Evolutionary conservation across 306 rosid species (phyloP).

Genomic region (Prunus mira): DNA sequence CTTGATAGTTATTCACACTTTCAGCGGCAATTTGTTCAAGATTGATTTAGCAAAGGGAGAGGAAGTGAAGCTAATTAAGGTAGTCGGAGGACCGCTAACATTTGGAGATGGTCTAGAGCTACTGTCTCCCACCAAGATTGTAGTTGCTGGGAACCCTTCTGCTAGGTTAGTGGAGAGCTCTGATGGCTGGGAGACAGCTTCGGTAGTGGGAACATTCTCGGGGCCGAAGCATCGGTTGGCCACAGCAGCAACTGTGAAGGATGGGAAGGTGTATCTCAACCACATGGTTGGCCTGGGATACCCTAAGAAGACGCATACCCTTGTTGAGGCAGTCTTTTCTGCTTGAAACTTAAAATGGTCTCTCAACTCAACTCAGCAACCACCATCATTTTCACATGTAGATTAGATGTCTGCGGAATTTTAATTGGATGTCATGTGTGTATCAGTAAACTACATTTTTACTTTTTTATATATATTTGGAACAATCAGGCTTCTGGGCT

Average conservation of each 20-base stretch:
- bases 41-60: slow-evolving; percentile 62
- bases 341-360: slow-evolving; percentile 5
- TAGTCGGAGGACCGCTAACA: slow-evolving; percentile 50
- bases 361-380: neutral
- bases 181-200: slow-evolving; percentile 88
- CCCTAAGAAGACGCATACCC: slow-evolving; percentile 77
- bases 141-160: slow-evolving; percentile 78
- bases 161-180: slow-evolving; percentile 77
- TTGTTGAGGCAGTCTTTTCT: slow-evolving; percentile 79
- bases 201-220: slow-evolving; percentile 48
- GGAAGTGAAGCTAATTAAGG: slow-evolving; percentile 52
- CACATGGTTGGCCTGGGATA: slow-evolving; percentile 74
- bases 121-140: slow-evolving; percentile 64
- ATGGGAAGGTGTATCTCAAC: slow-evolving; percentile 75
- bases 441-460: neutral
- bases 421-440: neutral
- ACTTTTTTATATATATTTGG: neutral
- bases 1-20: slow-evolving; percentile 70
- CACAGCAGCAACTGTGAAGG: slow-evolving; percentile 79
- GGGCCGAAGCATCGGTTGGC: slow-evolving; percentile 82
- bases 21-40: slow-evolving; percentile 66
- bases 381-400: neutral
- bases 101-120: slow-evolving; percentile 85
- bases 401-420: neutral
- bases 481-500: neutral